phyloP scores from a whole-genome alignment of 495 filamentous ascomycete genomes.

The Neurospora sp. region DNA sequence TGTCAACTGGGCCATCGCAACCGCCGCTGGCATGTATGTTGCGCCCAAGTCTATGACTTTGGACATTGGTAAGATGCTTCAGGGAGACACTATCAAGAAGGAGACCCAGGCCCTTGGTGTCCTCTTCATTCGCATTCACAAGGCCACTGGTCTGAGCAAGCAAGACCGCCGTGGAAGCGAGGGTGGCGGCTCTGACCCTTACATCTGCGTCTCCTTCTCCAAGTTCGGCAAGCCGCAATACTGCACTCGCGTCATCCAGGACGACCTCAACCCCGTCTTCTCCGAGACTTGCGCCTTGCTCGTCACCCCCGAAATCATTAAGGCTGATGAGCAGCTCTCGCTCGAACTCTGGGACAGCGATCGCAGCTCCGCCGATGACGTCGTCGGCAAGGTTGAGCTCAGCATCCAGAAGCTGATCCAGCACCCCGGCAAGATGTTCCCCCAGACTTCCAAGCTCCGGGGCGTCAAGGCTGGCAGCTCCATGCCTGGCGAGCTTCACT shows the following conservation, averaged over 20 bases:
- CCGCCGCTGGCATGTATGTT: slow-evolving; percentile 81
- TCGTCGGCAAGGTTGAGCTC: slow-evolving; percentile 87
- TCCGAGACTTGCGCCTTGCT: slow-evolving; percentile 81
- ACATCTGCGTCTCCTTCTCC: slow-evolving; percentile 59
- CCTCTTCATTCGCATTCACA: slow-evolving; percentile 85
- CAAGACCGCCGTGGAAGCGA: slow-evolving; percentile 75
- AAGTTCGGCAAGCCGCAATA: slow-evolving; percentile 99
- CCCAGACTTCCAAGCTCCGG: slow-evolving; percentile 73
- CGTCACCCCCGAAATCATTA: slow-evolving; percentile 80
- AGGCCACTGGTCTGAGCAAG: slow-evolving; percentile 77
- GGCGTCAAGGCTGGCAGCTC: slow-evolving; percentile 71
- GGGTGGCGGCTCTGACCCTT: slow-evolving; percentile 89
- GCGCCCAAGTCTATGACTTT: slow-evolving; percentile 94
- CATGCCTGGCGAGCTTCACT: slow-evolving; percentile 90
- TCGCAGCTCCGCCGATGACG: slow-evolving; percentile 78
- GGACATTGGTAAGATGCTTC: slow-evolving; percentile 79
- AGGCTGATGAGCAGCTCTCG: slow-evolving; percentile 82
- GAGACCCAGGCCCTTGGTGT: slow-evolving; percentile 77
- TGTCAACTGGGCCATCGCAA: slow-evolving; percentile 88
- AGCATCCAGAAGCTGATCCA: slow-evolving; percentile 91
- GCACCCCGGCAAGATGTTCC: slow-evolving; percentile 84
- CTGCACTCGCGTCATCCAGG: slow-evolving; percentile 87
- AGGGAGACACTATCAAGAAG: slow-evolving; percentile 83
- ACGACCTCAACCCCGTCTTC: slow-evolving; percentile 90
- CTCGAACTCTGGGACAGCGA: slow-evolving; percentile 96